phyloP scores from a whole-genome alignment of 768 basidiomycete genomes.

The Pleurotus eryngii region DNA sequence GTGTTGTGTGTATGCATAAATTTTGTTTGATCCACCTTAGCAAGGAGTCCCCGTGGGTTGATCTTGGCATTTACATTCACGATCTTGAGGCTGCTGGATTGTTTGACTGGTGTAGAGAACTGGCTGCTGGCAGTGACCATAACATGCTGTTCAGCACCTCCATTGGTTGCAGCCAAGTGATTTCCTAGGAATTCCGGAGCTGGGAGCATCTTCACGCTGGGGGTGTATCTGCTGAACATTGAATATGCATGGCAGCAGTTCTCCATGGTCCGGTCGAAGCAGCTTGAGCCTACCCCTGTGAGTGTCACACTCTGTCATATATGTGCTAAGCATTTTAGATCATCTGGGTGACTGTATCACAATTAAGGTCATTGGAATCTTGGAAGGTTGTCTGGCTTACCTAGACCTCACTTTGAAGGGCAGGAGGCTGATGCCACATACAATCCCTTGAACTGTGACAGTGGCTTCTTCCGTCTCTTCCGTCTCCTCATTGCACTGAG shows the following conservation, averaged over 20 bases:
- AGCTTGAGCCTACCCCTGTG: not conserved
- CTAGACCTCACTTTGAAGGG: not conserved
- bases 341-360: not conserved
- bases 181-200: not conserved
- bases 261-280: not conserved
- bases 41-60: not conserved
- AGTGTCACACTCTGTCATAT: not conserved
- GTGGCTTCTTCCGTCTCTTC: not conserved
- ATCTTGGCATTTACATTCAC: not conserved
- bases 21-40: not conserved
- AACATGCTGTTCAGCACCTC: not conserved
- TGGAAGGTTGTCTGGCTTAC: not conserved
- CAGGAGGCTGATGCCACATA: not conserved
- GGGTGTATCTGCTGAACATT: not conserved
- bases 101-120: not conserved
- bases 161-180: not conserved
- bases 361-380: not conserved
- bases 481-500: not conserved
- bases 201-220: not conserved
- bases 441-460: not conserved
- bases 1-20: not conserved
- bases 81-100: not conserved
- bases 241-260: not conserved
- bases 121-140: not conserved
- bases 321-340: not conserved